Conservation (phyloP, 495 filamentous ascomycete species). For the Amorphotheca resinae region DNA sequence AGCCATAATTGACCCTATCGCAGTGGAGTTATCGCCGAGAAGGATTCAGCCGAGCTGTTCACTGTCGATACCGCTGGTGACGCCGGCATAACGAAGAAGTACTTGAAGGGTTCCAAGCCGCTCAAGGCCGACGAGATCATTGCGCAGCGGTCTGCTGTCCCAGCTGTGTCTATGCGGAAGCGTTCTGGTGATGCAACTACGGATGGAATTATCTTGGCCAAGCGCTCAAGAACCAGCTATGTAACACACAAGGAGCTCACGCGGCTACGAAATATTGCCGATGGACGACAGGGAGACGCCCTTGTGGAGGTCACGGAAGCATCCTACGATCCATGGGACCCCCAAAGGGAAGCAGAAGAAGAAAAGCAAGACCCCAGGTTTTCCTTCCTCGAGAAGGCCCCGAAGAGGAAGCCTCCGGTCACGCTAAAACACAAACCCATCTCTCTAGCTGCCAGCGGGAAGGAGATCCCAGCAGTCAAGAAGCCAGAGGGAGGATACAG, state of each 20-base stretch:
- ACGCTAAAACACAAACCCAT: constrained; percentile 68
- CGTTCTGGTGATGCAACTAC: constrained; percentile 43
- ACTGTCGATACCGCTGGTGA: constrained; percentile 65
- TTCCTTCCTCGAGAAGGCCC: constrained; percentile 48
- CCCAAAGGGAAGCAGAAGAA: constrained; percentile 28
- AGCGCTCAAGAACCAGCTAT: constrained; percentile 61
- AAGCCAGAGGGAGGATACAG: constrained; percentile 70
- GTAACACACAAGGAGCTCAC: constrained; percentile 70
- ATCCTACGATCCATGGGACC: constrained; percentile 70
- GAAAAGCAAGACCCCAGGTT: constrained; percentile 36
- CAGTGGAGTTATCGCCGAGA: constrained; percentile 75
- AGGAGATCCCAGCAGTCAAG: constrained; percentile 61
- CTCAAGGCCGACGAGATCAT: constrained; percentile 88
- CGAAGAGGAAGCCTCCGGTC: constrained; percentile 55
- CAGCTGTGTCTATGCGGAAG: constrained; percentile 64
- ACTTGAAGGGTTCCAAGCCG: constrained; percentile 53
- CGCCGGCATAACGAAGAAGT: constrained; percentile 42
- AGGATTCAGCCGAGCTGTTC: constrained; percentile 67
- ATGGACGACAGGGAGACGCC: constrained; percentile 48
- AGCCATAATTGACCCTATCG: constrained; percentile 21
- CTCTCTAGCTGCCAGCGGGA: constrained; percentile 67
- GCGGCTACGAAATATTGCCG: constrained; percentile 63
- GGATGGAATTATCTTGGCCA: constrained; percentile 56
- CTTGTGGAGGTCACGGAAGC: constrained; percentile 41
- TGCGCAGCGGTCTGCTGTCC: constrained; percentile 66